Evolutionary conservation across 192 early-diverging fungal genomes (phyloP).

Genomic region (Backusella parvicylindrica): DNA sequence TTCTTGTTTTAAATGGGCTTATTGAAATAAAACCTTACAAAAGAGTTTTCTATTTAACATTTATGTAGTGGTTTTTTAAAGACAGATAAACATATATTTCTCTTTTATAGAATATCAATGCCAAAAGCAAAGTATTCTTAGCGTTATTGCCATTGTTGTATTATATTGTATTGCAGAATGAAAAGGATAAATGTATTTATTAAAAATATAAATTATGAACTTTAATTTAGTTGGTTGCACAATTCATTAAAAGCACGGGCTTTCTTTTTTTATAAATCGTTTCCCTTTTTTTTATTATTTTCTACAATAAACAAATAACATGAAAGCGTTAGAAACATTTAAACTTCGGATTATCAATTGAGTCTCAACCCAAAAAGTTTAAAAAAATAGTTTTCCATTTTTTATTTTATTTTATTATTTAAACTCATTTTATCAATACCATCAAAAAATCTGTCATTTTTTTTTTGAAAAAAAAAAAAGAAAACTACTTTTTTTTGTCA

Average conservation of each 20-base stretch:
- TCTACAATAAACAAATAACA: background rate
- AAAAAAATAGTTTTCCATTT: background rate
- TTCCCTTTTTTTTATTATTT: background rate
- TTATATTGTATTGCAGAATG: background rate
- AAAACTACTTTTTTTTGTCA: conserved; percentile 1
- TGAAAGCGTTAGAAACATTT: background rate
- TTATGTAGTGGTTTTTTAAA: background rate
- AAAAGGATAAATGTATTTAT: background rate
- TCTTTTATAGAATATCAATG: background rate
- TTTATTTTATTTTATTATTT: background rate
- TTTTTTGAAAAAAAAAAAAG: background rate
- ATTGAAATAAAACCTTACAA: conserved; percentile 1
- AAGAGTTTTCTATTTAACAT: conserved; percentile 4
- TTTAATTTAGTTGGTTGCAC: background rate
- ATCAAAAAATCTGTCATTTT: background rate
- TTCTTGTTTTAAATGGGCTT: background rate
- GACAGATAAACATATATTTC: background rate
- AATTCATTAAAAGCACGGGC: background rate
- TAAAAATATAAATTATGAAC: background rate
- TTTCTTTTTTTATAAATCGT: background rate
- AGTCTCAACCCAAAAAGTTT: background rate
- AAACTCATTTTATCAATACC: background rate
- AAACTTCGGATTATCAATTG: background rate
- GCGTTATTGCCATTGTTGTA: background rate
- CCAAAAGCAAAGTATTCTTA: too few species aligned